phyloP scores from a whole-genome alignment of 768 basidiomycete genomes.

The Gelatoporia subvermispora region DNA sequence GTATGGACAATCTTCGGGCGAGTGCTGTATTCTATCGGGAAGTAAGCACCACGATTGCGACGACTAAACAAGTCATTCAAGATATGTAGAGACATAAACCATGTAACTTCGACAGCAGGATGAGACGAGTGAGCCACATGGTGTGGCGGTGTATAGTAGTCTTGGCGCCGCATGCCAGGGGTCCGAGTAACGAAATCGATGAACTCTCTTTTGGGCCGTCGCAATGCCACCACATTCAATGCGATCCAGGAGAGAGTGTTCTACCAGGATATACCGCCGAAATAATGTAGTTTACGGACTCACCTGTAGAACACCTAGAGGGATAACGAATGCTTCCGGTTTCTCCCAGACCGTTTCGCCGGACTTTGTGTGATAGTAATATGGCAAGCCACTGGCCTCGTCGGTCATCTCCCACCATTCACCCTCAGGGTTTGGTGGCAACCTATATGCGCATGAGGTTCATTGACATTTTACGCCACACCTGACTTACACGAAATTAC shows the following conservation, averaged over 20 bases:
- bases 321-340: slow-evolving; percentile 88
- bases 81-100: no score
- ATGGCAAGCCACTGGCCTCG: slow-evolving; percentile 77
- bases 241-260: no score
- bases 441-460: slow-evolving; percentile 32
- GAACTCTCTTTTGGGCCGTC: not conserved
- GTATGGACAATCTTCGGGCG: slow-evolving; percentile 58
- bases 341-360: slow-evolving; percentile 91
- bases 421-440: slow-evolving; percentile 79
- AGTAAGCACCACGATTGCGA: slow-evolving; percentile 8
- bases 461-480: not conserved
- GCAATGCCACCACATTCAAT: not conserved
- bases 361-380: slow-evolving; percentile 93
- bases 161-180: not conserved
- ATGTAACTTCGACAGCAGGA: no score
- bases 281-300: slow-evolving; percentile 7
- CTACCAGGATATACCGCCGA: not conserved
- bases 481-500: slow-evolving; percentile 73
- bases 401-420: slow-evolving; percentile 97
- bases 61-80: no score
- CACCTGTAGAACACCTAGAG: slow-evolving; percentile 83
- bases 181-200: not conserved
- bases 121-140: no score
- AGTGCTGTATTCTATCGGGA: slow-evolving; percentile 59
- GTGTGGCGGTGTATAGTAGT: no score